A percentile compares a stretch with the other conserved stretches of the same genome.
These are phyloP conservation scores for Nadsonia commutata DNA, from an alignment of 1,139 yeast genomes.

Conservation along the genomic window DNA sequence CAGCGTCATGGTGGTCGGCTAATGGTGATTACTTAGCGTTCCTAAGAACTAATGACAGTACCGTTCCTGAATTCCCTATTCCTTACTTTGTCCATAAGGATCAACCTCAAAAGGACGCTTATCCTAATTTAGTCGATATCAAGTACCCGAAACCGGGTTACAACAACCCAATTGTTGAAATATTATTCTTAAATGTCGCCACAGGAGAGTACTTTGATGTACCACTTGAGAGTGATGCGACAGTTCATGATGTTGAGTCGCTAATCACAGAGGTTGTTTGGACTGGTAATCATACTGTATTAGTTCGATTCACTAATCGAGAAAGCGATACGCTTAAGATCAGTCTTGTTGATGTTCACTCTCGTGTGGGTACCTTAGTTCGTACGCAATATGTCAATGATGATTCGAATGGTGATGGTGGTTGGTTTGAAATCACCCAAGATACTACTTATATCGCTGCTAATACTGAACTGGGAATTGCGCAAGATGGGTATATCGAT, in stretches of 20 bases:
- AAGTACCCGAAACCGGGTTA: slow-evolving; percentile 90
- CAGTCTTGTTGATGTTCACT: slow-evolving; percentile 33
- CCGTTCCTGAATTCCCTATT: slow-evolving; percentile 49
- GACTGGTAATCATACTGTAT: slow-evolving; percentile 40
- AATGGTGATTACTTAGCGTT: slow-evolving; percentile 51
- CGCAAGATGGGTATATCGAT: slow-evolving; percentile 54
- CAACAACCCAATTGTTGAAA: slow-evolving; percentile 44
- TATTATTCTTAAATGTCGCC: slow-evolving; percentile 32
- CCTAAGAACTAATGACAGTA: slow-evolving; percentile 54
- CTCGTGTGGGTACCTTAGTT: slow-evolving; percentile 25
- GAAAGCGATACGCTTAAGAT: slow-evolving; percentile 48
- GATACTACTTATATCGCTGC: slow-evolving; percentile 58
- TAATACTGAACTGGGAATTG: slow-evolving; percentile 27
- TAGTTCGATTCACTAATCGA: slow-evolving; percentile 60
- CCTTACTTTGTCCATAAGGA: slow-evolving; percentile 44
- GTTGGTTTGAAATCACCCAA: slow-evolving; percentile 72
- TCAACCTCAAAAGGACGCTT: slow-evolving; percentile 29
- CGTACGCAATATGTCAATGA: slow-evolving; percentile 30
- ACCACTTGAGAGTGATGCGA: slow-evolving; percentile 28
- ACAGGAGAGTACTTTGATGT: slow-evolving; percentile 17
- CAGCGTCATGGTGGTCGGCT: slow-evolving; percentile 80
- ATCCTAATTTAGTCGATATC: slow-evolving; percentile 40
- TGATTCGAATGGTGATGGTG: slow-evolving; percentile 28
- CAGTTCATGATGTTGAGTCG: slow-evolving; percentile 7
- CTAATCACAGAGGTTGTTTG: slow-evolving; percentile 61